These are phyloP conservation scores for Trichosporon inkin DNA, from an alignment of 1,284 basidiomycete genomes.

Conservation along the genomic window DNA sequence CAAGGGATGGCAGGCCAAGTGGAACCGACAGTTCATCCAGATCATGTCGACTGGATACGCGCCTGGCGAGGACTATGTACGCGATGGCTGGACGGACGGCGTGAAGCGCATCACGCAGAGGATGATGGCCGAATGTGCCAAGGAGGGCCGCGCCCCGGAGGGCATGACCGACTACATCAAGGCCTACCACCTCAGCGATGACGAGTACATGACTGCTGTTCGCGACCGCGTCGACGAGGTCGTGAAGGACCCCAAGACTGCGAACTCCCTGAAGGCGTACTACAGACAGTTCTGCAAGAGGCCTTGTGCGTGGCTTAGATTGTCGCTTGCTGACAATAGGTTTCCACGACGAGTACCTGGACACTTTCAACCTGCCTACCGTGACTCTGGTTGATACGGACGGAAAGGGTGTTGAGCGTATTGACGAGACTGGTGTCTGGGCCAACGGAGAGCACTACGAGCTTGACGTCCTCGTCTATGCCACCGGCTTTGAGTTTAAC, in stretches of 20 bases:
- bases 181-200: constrained; percentile 14
- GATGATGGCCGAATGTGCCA: constrained; percentile 9
- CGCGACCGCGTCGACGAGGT: constrained; percentile 15
- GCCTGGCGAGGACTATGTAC: constrained; percentile 12
- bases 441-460: constrained; percentile 18
- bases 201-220: constrained; percentile 10
- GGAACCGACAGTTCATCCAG: constrained; percentile 16
- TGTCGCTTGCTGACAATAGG: not conserved
- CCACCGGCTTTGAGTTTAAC: constrained; percentile 21
- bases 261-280: constrained; percentile 19
- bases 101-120: constrained; percentile 11
- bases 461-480: constrained; percentile 19
- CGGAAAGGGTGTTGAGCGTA: constrained; percentile 13
- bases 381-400: constrained; percentile 21
- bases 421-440: constrained; percentile 18
- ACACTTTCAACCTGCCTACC: constrained; percentile 17
- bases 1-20: constrained; percentile 18
- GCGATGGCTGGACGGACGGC: constrained; percentile 20
- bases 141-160: not conserved
- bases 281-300: constrained; percentile 23
- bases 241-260: constrained; percentile 13
- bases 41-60: constrained; percentile 12
- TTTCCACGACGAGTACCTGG: constrained; percentile 21
- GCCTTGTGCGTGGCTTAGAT: not conserved
- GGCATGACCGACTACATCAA: constrained; percentile 8